Conservation (phyloP, 1,139 yeast genomes). For the Spathaspora sp. region DNA sequence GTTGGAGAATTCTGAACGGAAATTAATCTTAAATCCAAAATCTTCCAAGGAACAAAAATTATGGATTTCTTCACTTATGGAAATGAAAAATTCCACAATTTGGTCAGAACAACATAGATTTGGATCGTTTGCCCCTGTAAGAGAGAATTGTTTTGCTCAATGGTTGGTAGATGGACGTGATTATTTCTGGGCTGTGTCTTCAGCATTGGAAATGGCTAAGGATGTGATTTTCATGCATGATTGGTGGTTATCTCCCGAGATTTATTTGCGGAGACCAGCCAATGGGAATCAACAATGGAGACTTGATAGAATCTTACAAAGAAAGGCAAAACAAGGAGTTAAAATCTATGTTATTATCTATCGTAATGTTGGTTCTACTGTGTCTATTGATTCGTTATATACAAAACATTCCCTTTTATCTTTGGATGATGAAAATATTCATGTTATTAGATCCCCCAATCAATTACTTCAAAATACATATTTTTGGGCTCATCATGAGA, state of each 20-base stretch:
- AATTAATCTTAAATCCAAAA: conserved; percentile 69
- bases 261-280: conserved; percentile 90
- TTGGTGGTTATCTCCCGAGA: conserved; percentile 98
- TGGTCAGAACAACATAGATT: conserved; percentile 82
- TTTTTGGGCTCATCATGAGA: conserved; percentile 99
- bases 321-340: conserved; percentile 94
- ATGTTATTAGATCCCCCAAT: conserved; percentile 91
- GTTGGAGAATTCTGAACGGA: conserved; percentile 78
- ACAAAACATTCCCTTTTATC: conserved; percentile 90
- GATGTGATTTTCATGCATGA: conserved; percentile 95
- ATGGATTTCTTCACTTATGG: conserved; percentile 76
- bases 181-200: conserved; percentile 93
- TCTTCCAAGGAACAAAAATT: conserved; percentile 67
- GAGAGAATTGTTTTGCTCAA: conserved; percentile 84
- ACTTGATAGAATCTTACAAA: conserved; percentile 79
- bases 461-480: conserved; percentile 90
- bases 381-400: conserved; percentile 90
- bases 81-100: conserved; percentile 63
- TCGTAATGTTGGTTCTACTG: conserved; percentile 91
- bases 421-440: conserved; percentile 77
- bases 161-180: conserved; percentile 98
- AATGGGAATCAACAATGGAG: conserved; percentile 95
- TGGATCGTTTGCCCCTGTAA: conserved; percentile 87
- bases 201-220: conserved; percentile 90
- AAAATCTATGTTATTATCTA: conserved; percentile 88